Conservation (phyloP, 139 green algal species). For the Chlamydomonas incerta region DNA sequence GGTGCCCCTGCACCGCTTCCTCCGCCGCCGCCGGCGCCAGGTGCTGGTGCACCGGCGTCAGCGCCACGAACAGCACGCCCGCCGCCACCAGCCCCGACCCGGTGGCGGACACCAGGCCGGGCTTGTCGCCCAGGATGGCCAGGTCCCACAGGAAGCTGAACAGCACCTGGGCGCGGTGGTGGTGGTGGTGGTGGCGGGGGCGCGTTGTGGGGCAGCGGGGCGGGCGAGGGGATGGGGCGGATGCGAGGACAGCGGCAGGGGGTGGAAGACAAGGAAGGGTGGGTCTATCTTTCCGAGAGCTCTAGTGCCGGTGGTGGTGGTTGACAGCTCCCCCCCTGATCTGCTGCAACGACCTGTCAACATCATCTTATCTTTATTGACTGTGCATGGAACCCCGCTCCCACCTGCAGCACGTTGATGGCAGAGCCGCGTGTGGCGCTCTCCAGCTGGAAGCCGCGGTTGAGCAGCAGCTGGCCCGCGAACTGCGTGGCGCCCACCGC, state of each 20-base stretch:
- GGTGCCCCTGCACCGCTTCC: no score
- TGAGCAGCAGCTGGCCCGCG: conserved; percentile 60
- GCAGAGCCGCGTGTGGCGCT: conserved; percentile 51
- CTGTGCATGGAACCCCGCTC: neutral
- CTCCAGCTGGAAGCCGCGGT: conserved; percentile 69
- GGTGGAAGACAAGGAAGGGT: no score
- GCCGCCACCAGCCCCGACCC: conserved; percentile 25
- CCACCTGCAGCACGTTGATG: conserved; percentile 55
- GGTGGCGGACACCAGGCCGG: neutral
- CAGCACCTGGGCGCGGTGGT: conserved; percentile 21
- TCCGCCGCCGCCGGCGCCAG: no score
- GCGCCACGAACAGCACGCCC: conserved; percentile 7
- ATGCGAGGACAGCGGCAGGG: no score
- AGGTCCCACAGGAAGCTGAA: conserved; percentile 44
- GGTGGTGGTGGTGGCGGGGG: no score
- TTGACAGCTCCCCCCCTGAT: neutral
- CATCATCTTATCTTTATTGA: neutral
- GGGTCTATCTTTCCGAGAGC: no score
- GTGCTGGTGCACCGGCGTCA: neutral
- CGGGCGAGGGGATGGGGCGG: neutral
- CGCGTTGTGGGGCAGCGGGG: no score
- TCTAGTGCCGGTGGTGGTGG: no score
- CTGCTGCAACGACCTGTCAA: no score
- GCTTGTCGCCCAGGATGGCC: conserved; percentile 5
- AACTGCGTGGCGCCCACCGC: conserved; percentile 51